Evolutionary conservation across 805 yeast genomes (phyloP).

Genomic region (Candida chilensis): DNA sequence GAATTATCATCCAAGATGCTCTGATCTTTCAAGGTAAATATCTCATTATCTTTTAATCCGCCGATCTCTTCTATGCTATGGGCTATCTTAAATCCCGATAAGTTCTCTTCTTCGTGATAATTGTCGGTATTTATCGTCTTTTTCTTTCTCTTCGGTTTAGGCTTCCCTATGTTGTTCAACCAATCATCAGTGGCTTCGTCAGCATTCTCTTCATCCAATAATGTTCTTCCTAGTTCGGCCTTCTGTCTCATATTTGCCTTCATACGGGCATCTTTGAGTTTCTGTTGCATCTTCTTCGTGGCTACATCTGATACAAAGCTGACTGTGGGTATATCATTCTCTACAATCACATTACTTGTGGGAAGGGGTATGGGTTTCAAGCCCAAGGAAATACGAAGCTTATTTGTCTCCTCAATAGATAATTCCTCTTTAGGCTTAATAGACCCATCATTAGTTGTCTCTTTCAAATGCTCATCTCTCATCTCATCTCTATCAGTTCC

Average conservation of each 20-base stretch:
- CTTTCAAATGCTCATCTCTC: too few relatives aligned
- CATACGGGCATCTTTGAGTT: slow-evolving; percentile 7
- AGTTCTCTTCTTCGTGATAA: slow-evolving; percentile 1
- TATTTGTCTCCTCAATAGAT: slow-evolving; percentile 25
- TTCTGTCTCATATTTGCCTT: slow-evolving; percentile 8
- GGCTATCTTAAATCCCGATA: slow-evolving; percentile 9
- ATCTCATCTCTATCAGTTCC: too few relatives aligned
- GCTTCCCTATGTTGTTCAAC: slow-evolving; percentile 13
- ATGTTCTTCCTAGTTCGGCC: slow-evolving; percentile 7
- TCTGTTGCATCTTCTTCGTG: slow-evolving; percentile 6
- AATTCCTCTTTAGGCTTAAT: slow-evolving; percentile 8
- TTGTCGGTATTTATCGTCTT: neutral
- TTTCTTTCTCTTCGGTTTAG: neutral
- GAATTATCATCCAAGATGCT: slow-evolving; percentile 11
- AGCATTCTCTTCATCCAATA: slow-evolving; percentile 9
- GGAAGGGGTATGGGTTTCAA: slow-evolving; percentile 23
- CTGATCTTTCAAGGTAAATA: slow-evolving; percentile 23
- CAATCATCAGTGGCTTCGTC: slow-evolving; percentile 14
- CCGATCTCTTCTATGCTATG: slow-evolving; percentile 16
- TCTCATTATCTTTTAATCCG: slow-evolving; percentile 14
- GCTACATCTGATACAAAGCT: too few relatives aligned
- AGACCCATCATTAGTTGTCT: too few relatives aligned
- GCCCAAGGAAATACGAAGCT: slow-evolving; percentile 22
- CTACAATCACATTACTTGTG: too few relatives aligned
- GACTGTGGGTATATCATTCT: too few relatives aligned